Percentiles rank a stretch among this genome's conserved stretches.
Evolutionary conservation across 495 filamentous ascomycete species (phyloP).

Genomic region (Letharia columbiana): DNA sequence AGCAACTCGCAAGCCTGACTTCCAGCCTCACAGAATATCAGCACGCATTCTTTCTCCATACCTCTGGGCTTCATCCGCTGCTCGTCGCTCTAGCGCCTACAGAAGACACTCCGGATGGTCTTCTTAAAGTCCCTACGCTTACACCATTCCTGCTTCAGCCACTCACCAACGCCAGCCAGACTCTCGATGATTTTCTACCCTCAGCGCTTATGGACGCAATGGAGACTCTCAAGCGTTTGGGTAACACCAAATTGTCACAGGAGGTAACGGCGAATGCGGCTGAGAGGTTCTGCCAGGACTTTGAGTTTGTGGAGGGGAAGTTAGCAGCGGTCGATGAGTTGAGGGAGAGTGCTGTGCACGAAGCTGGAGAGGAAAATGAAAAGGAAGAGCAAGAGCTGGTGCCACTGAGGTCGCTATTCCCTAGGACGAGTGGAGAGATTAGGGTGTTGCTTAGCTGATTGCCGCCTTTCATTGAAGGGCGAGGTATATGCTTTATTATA

Average conservation of each 20-base stretch:
- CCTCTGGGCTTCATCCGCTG: constrained; percentile 65
- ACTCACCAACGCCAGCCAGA: constrained; percentile 59
- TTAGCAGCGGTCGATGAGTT: constrained; percentile 51
- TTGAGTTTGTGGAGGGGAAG: constrained; percentile 75
- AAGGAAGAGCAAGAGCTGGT: constrained; percentile 31
- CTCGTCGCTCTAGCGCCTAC: constrained; percentile 53
- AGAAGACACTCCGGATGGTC: constrained; percentile 32
- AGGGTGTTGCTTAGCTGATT: constrained; percentile 58
- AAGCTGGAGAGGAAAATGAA: constrained; percentile 26
- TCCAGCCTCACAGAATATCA: constrained; percentile 49
- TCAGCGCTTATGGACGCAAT: constrained; percentile 87
- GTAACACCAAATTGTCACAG: constrained; percentile 58
- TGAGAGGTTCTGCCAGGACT: constrained; percentile 79
- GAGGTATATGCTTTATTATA: neutral
- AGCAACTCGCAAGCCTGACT: constrained; percentile 31
- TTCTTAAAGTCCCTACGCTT: constrained; percentile 46
- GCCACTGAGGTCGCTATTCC: constrained; percentile 62
- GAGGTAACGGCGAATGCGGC: constrained; percentile 77
- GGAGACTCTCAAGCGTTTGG: constrained; percentile 65
- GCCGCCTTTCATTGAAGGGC: neutral
- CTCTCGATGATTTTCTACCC: constrained; percentile 83
- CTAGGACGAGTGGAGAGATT: constrained; percentile 77
- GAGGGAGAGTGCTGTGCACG: constrained; percentile 30
- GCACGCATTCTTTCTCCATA: constrained; percentile 58
- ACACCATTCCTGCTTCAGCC: constrained; percentile 54